Percentiles rank a stretch among this genome's conserved stretches.
phyloP scores from a whole-genome alignment of 139 green algal species.

The Nannochloris sp. region DNA sequence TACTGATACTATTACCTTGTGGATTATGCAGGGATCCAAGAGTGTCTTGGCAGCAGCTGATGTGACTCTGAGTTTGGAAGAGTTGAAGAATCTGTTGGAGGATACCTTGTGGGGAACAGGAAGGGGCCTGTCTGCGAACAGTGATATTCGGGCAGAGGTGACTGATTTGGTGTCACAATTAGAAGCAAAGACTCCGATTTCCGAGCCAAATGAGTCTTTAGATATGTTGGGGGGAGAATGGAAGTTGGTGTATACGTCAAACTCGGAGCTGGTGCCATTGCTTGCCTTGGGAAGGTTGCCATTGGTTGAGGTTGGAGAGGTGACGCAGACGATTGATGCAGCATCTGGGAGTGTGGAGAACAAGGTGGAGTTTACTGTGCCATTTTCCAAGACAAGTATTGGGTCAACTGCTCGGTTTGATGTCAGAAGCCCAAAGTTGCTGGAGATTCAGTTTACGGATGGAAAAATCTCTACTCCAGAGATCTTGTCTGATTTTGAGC shows the following conservation, averaged over 20 bases:
- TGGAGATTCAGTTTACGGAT: constrained; percentile 65
- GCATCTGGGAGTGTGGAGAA: constrained; percentile 62
- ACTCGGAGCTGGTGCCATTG: constrained; percentile 69
- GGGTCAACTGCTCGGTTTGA: constrained; percentile 64
- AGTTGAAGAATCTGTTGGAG: constrained; percentile 63
- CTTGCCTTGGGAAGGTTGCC: constrained; percentile 70
- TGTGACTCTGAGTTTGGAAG: constrained; percentile 6
- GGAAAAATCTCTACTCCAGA: constrained; percentile 56
- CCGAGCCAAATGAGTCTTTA: constrained; percentile 48
- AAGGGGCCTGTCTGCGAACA: constrained; percentile 57
- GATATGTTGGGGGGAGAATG: constrained; percentile 59
- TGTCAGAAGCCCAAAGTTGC: constrained; percentile 70
- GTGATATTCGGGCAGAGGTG: constrained; percentile 69
- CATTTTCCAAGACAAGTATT: constrained; percentile 45
- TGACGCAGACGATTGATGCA: constrained; percentile 75
- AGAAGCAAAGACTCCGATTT: constrained; percentile 78
- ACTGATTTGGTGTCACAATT: constrained; percentile 88
- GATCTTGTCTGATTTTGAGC: constrained; percentile 55
- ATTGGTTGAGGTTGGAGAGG: constrained; percentile 69
- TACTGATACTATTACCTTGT: neutral
- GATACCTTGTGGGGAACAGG: constrained; percentile 82
- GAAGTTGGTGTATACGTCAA: constrained; percentile 85
- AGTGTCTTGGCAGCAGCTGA: neutral
- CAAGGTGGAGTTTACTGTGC: constrained; percentile 46
- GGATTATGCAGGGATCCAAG: neutral